Base-by-base conservation (phyloP, 306 rosid species). In the Malus sieversii region DNA sequence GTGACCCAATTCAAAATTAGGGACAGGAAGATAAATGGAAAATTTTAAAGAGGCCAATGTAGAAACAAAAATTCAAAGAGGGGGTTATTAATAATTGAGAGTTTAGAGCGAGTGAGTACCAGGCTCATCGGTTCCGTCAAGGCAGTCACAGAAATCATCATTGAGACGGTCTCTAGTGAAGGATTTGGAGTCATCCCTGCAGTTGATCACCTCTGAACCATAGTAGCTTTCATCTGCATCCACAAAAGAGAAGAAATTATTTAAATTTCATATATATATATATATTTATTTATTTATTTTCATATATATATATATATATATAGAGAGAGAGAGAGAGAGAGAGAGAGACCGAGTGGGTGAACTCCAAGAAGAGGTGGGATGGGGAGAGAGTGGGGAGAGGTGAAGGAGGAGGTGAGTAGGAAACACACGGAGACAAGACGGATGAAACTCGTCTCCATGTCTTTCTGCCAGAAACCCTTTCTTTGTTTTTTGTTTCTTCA, bases 101-200 rank as follows among this genome's bases (percentile, higher is more conserved):
- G 45, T 40, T 40, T 0, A 40, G 45, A 8, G 45, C 11, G 45
- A 40, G 45, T 40, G 20, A 5, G 63, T 82, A 89, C 97, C 98
- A 12, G 96, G 97, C 75, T 94, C 98, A 80, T 94, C 96, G 15
- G 98, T 92, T 38, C 96, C 97, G 83, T 94, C 97, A 53, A 79
- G 68, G 78, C 98, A 94, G 68, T 92, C 98, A 19, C 97, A 94
- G 84, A 82, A 92, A 79, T 94, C 46, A 70, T 90, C 97, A 55
- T 94, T 92, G 72, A 94, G 90, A 71, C 95, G 97, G 68, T 90
- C 87, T 77, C 87, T 83, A 75, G 81, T 68, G 85, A 94, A 88
- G 13, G 88, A 88, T 80, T 87, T 90, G 53, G 91, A 86, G 44
- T 88, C 86, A 71, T 90, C 96, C 88, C 75, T 94, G 87, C 98